Evolutionary conservation across 2,329 filamentous ascomycete species (phyloP).

Genomic region (Hymenoscyphus salicellus): DNA sequence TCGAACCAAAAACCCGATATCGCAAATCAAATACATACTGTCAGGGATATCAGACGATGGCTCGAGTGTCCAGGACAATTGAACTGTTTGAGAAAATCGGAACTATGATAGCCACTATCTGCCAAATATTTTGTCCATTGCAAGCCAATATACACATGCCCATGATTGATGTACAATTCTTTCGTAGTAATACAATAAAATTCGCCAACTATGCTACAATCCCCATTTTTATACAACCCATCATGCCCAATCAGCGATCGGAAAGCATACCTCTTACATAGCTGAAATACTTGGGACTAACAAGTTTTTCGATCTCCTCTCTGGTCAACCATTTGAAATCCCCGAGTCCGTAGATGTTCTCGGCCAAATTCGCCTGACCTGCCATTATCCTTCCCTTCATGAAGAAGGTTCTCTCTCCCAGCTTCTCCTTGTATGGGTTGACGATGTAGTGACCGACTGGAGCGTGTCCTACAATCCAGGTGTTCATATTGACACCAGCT

Average conservation of each 20-base stretch:
- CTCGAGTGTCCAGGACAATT: neutral
- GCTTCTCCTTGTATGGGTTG: slow-evolving; percentile 43
- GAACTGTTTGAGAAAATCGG: neutral
- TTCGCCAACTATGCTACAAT: slow-evolving; percentile 2
- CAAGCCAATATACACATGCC: too few relatives aligned
- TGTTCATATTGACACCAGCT: slow-evolving; percentile 95
- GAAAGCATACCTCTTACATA: slow-evolving; percentile 80
- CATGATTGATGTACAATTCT: neutral
- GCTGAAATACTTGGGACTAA: slow-evolving; percentile 68
- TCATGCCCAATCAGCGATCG: slow-evolving; percentile 56
- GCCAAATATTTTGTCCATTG: neutral
- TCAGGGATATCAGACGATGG: neutral
- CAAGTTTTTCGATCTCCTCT: slow-evolving; percentile 73
- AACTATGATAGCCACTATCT: neutral
- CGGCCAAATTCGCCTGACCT: slow-evolving; percentile 78
- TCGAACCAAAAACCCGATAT: neutral
- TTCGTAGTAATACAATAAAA: neutral
- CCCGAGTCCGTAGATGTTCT: slow-evolving; percentile 67
- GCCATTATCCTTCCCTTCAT: slow-evolving; percentile 96
- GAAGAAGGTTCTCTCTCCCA: slow-evolving; percentile 73
- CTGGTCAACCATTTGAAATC: slow-evolving; percentile 93
- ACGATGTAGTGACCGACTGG: slow-evolving; percentile 77
- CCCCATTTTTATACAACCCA: slow-evolving; percentile 7
- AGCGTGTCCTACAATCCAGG: slow-evolving; percentile 89
- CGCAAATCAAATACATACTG: neutral